These are phyloP conservation scores for Sugiyamaella xylanicola DNA, from an alignment of 1,139 yeast genomes.

Conservation along the genomic window DNA sequence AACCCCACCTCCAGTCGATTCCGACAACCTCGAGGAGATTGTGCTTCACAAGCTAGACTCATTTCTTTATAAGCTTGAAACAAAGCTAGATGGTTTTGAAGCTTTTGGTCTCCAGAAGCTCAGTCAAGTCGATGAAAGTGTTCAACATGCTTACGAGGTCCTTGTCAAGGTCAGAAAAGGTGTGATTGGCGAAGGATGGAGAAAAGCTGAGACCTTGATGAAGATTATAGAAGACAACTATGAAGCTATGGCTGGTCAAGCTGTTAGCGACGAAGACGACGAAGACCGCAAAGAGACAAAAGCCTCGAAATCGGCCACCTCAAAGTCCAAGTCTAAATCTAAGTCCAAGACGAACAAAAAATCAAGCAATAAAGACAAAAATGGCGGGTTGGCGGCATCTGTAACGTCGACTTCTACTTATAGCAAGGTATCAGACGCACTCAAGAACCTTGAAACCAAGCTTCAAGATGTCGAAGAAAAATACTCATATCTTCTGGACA, in stretches of 20 bases:
- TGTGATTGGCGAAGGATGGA: slow-evolving; percentile 39
- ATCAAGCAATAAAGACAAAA: not conserved
- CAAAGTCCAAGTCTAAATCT: not conserved
- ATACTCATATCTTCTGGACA: slow-evolving; percentile 25
- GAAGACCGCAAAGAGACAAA: not conserved
- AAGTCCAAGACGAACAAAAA: not conserved
- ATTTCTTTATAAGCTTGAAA: slow-evolving; percentile 38
- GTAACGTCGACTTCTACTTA: slow-evolving; percentile 1
- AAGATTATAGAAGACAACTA: slow-evolving; percentile 36
- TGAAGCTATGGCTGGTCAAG: slow-evolving; percentile 19
- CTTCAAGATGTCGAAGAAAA: slow-evolving; percentile 40
- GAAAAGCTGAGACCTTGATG: slow-evolving; percentile 39
- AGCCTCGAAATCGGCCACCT: no score
- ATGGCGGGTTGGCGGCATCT: no score
- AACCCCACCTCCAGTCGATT: slow-evolving; percentile 14
- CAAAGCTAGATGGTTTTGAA: slow-evolving; percentile 39
- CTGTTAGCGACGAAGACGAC: slow-evolving; percentile 10
- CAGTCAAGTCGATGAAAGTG: slow-evolving; percentile 39
- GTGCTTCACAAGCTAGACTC: slow-evolving; percentile 35
- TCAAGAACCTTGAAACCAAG: slow-evolving; percentile 40
- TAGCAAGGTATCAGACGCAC: slow-evolving; percentile 31
- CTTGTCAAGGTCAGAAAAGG: slow-evolving; percentile 39
- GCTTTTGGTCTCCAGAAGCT: slow-evolving; percentile 39
- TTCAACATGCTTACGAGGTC: slow-evolving; percentile 38
- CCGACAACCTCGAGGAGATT: slow-evolving; percentile 28